Evolutionary conservation across 495 filamentous ascomycete species (phyloP).

Genomic region (Talaromyces thailandensis): DNA sequence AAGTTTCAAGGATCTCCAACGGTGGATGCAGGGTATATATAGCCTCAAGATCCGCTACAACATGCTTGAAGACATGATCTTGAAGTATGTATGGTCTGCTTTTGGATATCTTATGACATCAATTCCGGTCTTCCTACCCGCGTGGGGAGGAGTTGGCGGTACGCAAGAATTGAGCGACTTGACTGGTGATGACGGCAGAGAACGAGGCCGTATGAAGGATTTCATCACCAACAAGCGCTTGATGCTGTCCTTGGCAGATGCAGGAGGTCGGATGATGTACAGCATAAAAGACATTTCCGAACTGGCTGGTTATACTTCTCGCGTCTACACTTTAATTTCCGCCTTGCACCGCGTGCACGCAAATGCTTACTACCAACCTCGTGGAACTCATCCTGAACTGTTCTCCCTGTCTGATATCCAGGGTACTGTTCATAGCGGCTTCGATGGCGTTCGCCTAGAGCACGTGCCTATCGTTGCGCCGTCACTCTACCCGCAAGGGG

Average conservation of each 20-base stretch:
- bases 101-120: slow-evolving; percentile 93
- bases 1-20: slow-evolving; percentile 83
- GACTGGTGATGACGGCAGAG: slow-evolving; percentile 43
- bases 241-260: slow-evolving; percentile 96
- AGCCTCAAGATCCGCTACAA: slow-evolving; percentile 95
- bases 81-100: slow-evolving; percentile 98
- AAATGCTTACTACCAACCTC: slow-evolving; percentile 66
- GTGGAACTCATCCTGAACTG: slow-evolving; percentile 60
- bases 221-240: slow-evolving; percentile 99
- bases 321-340: slow-evolving; percentile 90
- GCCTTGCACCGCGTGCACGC: slow-evolving; percentile 92
- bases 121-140: slow-evolving; percentile 87
- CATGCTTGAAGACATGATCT: slow-evolving; percentile 95
- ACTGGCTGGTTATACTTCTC: slow-evolving; percentile 89
- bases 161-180: slow-evolving; percentile 49
- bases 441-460: slow-evolving; percentile 89
- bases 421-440: slow-evolving; percentile 86
- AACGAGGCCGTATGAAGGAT: slow-evolving; percentile 87
- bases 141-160: slow-evolving; percentile 81
- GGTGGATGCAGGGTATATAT: slow-evolving; percentile 96
- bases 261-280: slow-evolving; percentile 98
- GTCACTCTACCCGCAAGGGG: slow-evolving; percentile 65
- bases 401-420: slow-evolving; percentile 86
- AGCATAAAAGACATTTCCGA: slow-evolving; percentile 94
- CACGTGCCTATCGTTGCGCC: slow-evolving; percentile 90